phyloP scores from a whole-genome alignment of 179 eudicot species.

The Actinidia chinensis region DNA sequence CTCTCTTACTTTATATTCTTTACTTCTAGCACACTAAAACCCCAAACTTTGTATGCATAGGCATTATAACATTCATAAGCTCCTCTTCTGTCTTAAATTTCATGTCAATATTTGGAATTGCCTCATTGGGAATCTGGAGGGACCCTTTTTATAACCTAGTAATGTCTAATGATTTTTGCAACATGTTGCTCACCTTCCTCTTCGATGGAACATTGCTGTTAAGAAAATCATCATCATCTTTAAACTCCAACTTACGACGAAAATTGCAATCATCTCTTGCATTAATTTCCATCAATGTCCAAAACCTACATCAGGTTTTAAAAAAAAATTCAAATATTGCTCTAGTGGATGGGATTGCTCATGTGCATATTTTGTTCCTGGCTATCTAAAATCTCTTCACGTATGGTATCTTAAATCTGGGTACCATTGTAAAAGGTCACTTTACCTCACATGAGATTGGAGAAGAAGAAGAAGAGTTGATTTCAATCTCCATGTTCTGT shows the following conservation, averaged over 20 bases:
- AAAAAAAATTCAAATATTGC: not conserved
- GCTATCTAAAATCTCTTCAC: too few relatives aligned
- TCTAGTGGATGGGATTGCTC: too few relatives aligned
- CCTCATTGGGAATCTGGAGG: not conserved
- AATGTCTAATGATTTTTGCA: not conserved
- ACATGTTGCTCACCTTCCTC: constrained; percentile 1
- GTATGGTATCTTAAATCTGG: too few relatives aligned
- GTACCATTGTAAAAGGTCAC: not conserved
- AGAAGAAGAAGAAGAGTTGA: not conserved
- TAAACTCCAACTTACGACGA: not conserved
- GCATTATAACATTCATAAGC: constrained; percentile 3
- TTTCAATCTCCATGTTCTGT: not conserved
- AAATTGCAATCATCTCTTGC: not conserved
- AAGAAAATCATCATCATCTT: not conserved
- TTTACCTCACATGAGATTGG: constrained; percentile 2
- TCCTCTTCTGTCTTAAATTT: not conserved
- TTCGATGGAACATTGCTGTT: not conserved
- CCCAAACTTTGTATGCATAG: not conserved
- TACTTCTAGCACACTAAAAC: not conserved
- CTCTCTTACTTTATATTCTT: not conserved
- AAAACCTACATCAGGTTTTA: not conserved
- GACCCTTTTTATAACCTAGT: not conserved
- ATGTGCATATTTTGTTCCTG: too few relatives aligned
- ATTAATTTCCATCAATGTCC: not conserved
- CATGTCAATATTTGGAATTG: not conserved